phyloP scores from a whole-genome alignment of 2,329 filamentous ascomycete genomes.

The Fusarium acutatum region DNA sequence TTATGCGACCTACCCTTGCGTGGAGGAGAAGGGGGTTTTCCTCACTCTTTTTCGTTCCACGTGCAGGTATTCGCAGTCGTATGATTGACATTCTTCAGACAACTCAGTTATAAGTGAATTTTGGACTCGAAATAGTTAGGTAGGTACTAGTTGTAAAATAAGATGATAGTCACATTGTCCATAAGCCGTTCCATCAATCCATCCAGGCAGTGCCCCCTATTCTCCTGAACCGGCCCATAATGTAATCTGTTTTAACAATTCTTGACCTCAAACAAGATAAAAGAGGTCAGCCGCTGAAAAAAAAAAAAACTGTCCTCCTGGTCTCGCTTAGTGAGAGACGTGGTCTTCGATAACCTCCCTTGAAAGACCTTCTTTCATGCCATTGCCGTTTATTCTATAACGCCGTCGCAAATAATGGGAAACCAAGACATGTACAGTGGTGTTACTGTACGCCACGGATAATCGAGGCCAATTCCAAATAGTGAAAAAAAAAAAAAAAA shows the following conservation, averaged over 20 bases:
- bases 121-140: not conserved
- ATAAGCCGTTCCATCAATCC: constrained; percentile 28
- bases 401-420: constrained; percentile 36
- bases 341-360: constrained; percentile 11
- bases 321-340: constrained; percentile 4
- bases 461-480: constrained; percentile 24
- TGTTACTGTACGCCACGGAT: constrained; percentile 31
- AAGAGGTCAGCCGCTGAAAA: constrained; percentile 11
- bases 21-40: not conserved
- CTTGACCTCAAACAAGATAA: constrained; percentile 28
- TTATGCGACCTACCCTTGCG: constrained; percentile 3
- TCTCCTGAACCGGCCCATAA: constrained; percentile 25
- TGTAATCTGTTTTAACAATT: constrained; percentile 17
- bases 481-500: constrained; percentile 3
- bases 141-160: constrained; percentile 20
- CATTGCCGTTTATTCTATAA: constrained; percentile 40
- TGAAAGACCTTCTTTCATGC: constrained; percentile 25
- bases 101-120: not conserved
- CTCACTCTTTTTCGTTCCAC: not conserved
- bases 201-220: constrained; percentile 18
- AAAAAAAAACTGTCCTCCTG: constrained; percentile 10
- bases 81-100: not conserved
- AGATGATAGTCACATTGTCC: constrained; percentile 26
- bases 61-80: not conserved
- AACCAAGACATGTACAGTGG: constrained; percentile 18